Percentiles rank a stretch among this genome's conserved stretches.
These are phyloP conservation scores for Aspergillus pseudotamarii DNA, from an alignment of 2,329 filamentous ascomycete genomes.

Conservation along the genomic window DNA sequence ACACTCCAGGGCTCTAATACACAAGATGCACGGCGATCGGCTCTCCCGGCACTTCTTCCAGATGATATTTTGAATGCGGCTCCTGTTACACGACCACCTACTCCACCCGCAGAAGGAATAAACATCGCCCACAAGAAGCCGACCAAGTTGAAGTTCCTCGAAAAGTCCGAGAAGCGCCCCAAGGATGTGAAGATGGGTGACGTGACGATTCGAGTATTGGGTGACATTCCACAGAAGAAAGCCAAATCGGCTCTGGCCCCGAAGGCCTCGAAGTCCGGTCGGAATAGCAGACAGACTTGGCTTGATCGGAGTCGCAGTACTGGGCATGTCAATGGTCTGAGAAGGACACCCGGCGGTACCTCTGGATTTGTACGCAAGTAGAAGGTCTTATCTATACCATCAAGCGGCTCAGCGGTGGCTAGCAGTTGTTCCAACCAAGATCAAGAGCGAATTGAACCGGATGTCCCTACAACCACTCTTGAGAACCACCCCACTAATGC, in stretches of 20 bases:
- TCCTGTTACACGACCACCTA: constrained; percentile 48
- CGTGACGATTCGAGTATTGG: constrained; percentile 53
- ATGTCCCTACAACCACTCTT: background rate
- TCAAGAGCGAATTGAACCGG: background rate
- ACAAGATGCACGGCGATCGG: constrained; percentile 38
- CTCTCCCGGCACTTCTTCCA: constrained; percentile 55
- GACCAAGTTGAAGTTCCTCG: constrained; percentile 53
- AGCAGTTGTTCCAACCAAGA: background rate
- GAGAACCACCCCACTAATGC: background rate
- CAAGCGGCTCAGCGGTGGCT: background rate
- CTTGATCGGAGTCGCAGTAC: constrained; percentile 38
- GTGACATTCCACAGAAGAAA: constrained; percentile 37
- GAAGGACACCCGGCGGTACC: constrained; percentile 39
- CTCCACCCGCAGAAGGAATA: constrained; percentile 43
- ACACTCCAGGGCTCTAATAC: constrained; percentile 43
- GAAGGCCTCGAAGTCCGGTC: constrained; percentile 46
- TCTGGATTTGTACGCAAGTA: constrained; percentile 41
- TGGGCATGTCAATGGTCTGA: constrained; percentile 37
- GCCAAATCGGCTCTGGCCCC: constrained; percentile 47
- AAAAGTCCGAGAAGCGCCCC: constrained; percentile 49
- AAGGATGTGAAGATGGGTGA: constrained; percentile 55
- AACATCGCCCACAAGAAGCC: constrained; percentile 31
- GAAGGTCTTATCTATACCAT: constrained; percentile 11
- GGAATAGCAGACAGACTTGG: constrained; percentile 43
- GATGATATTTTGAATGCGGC: constrained; percentile 54